Evolutionary conservation across 371 early-diverging fungal species (phyloP), one percentile per base, ranked within the genome.

Genomic region (Mortierella sp.): DNA sequence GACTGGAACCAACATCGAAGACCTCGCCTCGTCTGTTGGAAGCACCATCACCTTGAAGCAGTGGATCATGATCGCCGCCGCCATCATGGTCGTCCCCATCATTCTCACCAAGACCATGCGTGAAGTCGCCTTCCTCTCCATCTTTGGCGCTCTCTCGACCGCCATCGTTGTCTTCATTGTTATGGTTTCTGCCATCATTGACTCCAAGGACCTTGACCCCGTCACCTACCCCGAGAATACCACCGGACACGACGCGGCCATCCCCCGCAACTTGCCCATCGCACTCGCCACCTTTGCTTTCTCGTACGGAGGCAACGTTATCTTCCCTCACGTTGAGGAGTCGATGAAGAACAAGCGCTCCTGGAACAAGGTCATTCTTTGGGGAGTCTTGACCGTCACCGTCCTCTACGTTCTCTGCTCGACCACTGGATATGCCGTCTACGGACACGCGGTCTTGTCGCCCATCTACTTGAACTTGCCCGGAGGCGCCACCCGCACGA

Each of bases 261-360:
- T 91, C 63, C 89, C 90, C 84, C 83, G 89, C 35, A 88, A 92
- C 71, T 88, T 94, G 79, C 93, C 94, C 24, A 81, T 92, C 44
- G 91, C 94, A 4, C 87, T 94, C 5, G 90, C 91, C 58, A 93
- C 94, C 3, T 94, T 96, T 54, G 93, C 92, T 76, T 96, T 95
- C 86, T 91, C 93, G 77, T 96, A 94, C 77, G 95, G 96, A 70
- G 96, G 96, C 72, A 96, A 96, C 78, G 91, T 91, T 55, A 88
- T 90, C 38, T 93, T 92, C 87, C 95, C 97, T n/a, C 95, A 96
- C 80, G 93, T 97, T 41, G 96, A 96, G 85, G 92, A 92, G 38
- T 94, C 96, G 29, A 96, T 98, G 97, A 90, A 91, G 79, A 83
- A 92, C 32, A 97, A 96, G 74, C 88, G 90, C 75, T 81, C 91